These are phyloP conservation scores for Calonectria hongkongensis DNA, from an alignment of 2,329 filamentous ascomycete genomes.

Conservation along the genomic window DNA sequence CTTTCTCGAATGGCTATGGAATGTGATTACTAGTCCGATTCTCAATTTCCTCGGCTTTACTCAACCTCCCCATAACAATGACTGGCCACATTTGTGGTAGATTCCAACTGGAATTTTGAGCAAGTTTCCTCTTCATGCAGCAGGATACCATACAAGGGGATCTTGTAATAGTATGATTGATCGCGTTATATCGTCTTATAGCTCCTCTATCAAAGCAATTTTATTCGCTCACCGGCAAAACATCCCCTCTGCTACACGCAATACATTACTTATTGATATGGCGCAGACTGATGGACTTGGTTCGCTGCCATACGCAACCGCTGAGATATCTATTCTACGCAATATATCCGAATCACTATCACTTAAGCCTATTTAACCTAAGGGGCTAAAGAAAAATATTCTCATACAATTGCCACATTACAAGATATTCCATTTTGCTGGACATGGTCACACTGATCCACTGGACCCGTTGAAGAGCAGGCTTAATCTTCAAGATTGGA, in stretches of 20 bases:
- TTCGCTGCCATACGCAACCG: too few species aligned
- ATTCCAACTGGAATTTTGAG: background rate
- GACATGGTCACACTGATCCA: background rate
- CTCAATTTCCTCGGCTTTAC: background rate
- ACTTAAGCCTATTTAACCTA: accelerated
- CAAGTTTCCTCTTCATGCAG: background rate
- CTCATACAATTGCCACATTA: too few species aligned
- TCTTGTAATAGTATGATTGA: background rate
- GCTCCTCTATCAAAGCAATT: background rate
- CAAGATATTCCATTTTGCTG: too few species aligned
- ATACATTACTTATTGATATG: too few species aligned
- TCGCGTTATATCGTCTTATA: background rate
- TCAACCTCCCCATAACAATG: background rate
- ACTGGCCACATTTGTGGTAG: background rate
- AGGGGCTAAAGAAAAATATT: too few species aligned
- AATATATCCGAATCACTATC: too few species aligned
- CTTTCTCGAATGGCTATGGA: background rate
- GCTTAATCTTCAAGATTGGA: conserved; percentile 34
- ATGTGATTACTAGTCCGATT: background rate
- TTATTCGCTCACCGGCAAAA: background rate
- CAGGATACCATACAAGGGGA: background rate
- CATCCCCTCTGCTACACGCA: too few species aligned
- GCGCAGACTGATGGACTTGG: too few species aligned
- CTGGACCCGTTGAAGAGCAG: conserved; percentile 40
- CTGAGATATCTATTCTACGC: too few species aligned